Evolutionary conservation across 257 asterid genomes (phyloP), one percentile per base, ranked within the genome.

Genomic region (Paraleonurus japonicus): DNA sequence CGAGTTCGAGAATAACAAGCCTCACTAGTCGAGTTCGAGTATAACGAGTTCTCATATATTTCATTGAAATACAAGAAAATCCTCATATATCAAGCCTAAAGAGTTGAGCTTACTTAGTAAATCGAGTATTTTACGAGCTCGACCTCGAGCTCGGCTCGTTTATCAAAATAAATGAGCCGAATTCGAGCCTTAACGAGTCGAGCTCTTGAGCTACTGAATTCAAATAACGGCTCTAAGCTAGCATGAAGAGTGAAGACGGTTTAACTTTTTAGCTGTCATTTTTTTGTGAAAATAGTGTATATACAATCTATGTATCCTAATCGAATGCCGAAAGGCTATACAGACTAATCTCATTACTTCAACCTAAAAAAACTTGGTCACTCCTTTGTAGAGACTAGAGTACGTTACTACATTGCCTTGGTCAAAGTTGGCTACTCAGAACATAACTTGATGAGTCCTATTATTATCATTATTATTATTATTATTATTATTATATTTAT

Each of bases 341-440:
- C 45, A 37, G 45, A 37, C 13, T 37, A 37, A 37, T 10, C 45
- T 10, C 45, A 0, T 37, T 37, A 37, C 45, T 37, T 37, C 45
- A 37, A 37, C 45, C 45, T 37, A 3, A 37, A 9, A 37, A 37
- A 37, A 10, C 15, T 0, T 33, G 9, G 39, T 33, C 39, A 33
- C 39, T 37, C 2, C 1, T 7, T 1, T 13, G 8, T 9, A 12
- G 20, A 10, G 2, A 13, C 4, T 35, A 11, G 48, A 15, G 64
- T 33, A 19, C 9, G n/a, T 15, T 39, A 55, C 30, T 39, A 32
- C 59, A 57, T 16, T 43, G 19, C 58, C 22, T 33, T 10, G 22
- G 78, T 54, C 78, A 64, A 73, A 37, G 57, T 73, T 9, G 39
- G 47, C 13, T 45, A 43, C 51, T 43, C 4, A 43, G 4, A n/a